A percentile compares a stretch with the other conserved stretches of the same genome.
Evolutionary conservation across 1,284 basidiomycete species (phyloP).

Genomic region (Trametes hirsuta): DNA sequence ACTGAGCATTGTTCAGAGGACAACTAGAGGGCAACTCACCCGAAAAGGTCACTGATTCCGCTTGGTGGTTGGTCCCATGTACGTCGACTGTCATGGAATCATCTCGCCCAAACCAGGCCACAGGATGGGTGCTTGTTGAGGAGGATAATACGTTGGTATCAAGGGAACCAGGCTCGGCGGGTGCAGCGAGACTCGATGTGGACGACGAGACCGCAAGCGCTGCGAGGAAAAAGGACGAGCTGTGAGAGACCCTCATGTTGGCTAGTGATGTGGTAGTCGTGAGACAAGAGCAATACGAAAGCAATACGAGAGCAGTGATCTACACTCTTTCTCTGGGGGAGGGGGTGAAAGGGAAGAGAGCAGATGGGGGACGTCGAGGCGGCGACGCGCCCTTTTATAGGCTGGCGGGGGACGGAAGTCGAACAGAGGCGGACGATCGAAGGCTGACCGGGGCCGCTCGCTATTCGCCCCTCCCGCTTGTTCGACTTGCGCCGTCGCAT

Average conservation of each 20-base stretch:
- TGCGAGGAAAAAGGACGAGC: constrained; percentile 42
- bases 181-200: constrained; percentile 30
- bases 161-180: constrained; percentile 24
- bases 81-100: background rate
- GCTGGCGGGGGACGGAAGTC: background rate
- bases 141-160: constrained; percentile 14
- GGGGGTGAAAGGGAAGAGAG: constrained; percentile 27
- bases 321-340: constrained; percentile 22
- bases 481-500: background rate
- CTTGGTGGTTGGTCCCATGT: background rate
- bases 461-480: constrained; percentile 1
- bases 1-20: too few relatives aligned
- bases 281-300: constrained; percentile 26
- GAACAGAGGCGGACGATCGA: constrained; percentile 11
- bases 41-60: background rate
- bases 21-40: background rate
- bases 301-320: constrained; percentile 24
- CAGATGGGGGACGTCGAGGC: constrained; percentile 9
- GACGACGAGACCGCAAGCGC: constrained; percentile 38
- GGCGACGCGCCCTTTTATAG: constrained; percentile 21
- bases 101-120: background rate
- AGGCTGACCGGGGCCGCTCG: constrained; percentile 4
- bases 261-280: constrained; percentile 30
- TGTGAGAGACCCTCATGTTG: constrained; percentile 42
- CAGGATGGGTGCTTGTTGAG: constrained; percentile 15